Evolutionary conservation across 768 basidiomycete species (phyloP), one percentile per base, ranked within the genome.

Genomic region (Mycena galopus): DNA sequence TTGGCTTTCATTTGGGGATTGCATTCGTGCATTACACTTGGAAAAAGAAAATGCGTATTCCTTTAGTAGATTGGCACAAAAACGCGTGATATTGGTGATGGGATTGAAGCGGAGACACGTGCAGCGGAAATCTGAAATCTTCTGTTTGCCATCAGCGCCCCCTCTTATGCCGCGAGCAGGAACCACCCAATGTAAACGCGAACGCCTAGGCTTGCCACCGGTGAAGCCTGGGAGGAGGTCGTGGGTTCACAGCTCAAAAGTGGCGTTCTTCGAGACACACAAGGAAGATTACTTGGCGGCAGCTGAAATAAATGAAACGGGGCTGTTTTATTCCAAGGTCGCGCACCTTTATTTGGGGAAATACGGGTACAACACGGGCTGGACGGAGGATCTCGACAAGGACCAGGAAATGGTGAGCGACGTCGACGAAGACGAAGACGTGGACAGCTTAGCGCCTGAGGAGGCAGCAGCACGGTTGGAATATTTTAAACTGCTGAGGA

Each of bases 161-260:
- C n/a, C n/a, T n/a, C n/a, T n/a, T 19, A 65, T 71, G 69, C 55
- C 69, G 0, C 69, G 69, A 30, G 29, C 39, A 0, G 69, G 69
- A 14, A 51, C 53, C 10, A 42, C 55, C 0, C 12, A 5, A 21
- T 29, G 69, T 2, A 58, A 19, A 37, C 55, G 63, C 7, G 44
- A 16, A 7, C 63, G 56, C 17, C 11, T 9, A 2, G 69, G 63
- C 0, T 42, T 50, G 0, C 10, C 69, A 2, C 33, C 42, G 0
- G 63, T 42, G 0, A 59, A 59, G 21, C 69, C 62, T 0, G 63
- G 69, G 5, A 25, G 16, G 10, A 42, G 16, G 8, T 4, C 32
- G 5, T 71, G 69, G 69, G 62, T 71, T 1, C 33, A 37, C 11
- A 63, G 63, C 10, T 21, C 62, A 5, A 71, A 71, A 27, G 32